Percentiles rank a stretch among this genome's conserved stretches.
These are phyloP conservation scores for Ormosia semicastrata DNA, from an alignment of 306 rosid species.

Conservation along the genomic window DNA sequence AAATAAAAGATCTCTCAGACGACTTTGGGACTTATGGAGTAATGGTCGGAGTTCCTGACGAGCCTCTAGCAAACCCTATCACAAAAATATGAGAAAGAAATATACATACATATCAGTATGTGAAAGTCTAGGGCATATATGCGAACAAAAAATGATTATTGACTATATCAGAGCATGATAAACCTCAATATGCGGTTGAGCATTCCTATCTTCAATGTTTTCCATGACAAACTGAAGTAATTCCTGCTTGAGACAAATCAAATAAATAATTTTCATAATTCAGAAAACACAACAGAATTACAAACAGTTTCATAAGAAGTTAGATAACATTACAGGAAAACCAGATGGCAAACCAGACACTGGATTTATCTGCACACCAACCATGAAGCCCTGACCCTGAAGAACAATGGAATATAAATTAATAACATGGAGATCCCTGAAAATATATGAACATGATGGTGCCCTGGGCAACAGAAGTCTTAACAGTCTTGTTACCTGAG, in stretches of 20 bases:
- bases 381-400: slow-evolving; percentile 99
- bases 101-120: slow-evolving; percentile 11
- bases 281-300: slow-evolving; percentile 22
- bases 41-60: slow-evolving; percentile 78
- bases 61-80: slow-evolving; percentile 89
- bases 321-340: slow-evolving; percentile 62
- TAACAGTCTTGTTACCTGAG: slow-evolving; percentile 61
- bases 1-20: slow-evolving; percentile 91
- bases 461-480: slow-evolving; percentile 15
- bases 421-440: slow-evolving; percentile 15
- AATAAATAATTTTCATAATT: slow-evolving; percentile 10
- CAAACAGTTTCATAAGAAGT: slow-evolving; percentile 26
- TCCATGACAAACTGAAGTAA: slow-evolving; percentile 70
- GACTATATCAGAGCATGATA: slow-evolving; percentile 26
- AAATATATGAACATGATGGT: slow-evolving; percentile 24
- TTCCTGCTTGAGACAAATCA: slow-evolving; percentile 45
- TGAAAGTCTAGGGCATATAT: slow-evolving; percentile 9
- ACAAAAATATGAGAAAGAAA: not conserved
- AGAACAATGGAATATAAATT: slow-evolving; percentile 24
- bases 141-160: slow-evolving; percentile 4
- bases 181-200: slow-evolving; percentile 86
- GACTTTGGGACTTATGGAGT: slow-evolving; percentile 68
- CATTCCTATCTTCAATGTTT: slow-evolving; percentile 73
- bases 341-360: slow-evolving; percentile 89
- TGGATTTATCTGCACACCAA: slow-evolving; percentile 91